phyloP scores from a whole-genome alignment of 176 grass and related monocot species.

The barley (Hordeum vulgare) region MorexV3_pseudomolecules_assembly NC_058519.1:251145409-251145908 shows the following conservation, averaged over 20 bases:
- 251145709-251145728: not conserved
- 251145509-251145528: no score
- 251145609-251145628: not conserved
- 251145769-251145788: not conserved
- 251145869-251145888: not conserved
- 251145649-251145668: not conserved
- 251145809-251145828: not conserved
- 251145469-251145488: conserved; percentile 42
- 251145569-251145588: not conserved
- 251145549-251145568: conserved; percentile 39
- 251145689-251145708: not conserved
- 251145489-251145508: no score
- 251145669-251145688: not conserved
- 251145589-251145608: not conserved
- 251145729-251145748: not conserved
- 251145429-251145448: not conserved
- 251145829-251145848: not conserved
- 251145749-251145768: not conserved
- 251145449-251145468: conserved; percentile 36
- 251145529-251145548: conserved; percentile 45
- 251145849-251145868: not conserved
- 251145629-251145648: not conserved
- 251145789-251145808: not conserved
- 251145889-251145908: not conserved
- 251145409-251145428: not conserved